Conservation (phyloP, 23 red algal species). For the Gracilaria domingensis region DNA sequence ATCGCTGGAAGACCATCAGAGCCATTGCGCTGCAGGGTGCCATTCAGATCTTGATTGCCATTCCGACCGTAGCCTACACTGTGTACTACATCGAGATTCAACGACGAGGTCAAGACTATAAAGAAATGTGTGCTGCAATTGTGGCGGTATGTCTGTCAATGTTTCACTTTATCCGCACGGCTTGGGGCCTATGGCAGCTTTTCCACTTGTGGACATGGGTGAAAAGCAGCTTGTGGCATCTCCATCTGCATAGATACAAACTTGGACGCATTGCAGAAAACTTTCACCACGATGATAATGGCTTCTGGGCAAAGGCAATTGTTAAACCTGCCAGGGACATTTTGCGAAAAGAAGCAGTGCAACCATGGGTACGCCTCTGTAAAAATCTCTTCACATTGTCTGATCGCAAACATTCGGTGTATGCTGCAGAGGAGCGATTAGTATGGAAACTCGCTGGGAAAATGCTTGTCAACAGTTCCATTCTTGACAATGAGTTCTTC, state of each 20-base stretch:
- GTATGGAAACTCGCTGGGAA: not conserved
- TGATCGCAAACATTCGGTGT: not conserved
- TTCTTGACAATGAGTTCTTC: not conserved
- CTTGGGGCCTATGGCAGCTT: constrained; percentile 36
- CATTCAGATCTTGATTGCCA: not conserved
- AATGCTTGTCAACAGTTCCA: not conserved
- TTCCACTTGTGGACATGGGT: not conserved
- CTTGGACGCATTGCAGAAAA: not conserved
- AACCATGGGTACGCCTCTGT: no score
- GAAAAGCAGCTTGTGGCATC: not conserved
- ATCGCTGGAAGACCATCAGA: not conserved
- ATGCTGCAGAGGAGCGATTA: no score
- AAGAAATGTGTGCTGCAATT: constrained; percentile 14
- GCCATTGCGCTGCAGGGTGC: not conserved
- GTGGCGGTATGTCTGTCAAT: not conserved
- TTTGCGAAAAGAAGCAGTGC: no score
- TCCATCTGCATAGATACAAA: not conserved
- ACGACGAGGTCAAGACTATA: not conserved
- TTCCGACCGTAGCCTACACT: not conserved
- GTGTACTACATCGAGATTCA: constrained; percentile 15
- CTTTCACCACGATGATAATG: not conserved
- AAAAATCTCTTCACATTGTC: not conserved
- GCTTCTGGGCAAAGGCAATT: not conserved
- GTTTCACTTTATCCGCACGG: not conserved
- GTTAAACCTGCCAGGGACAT: no score